Evolutionary conservation across 495 filamentous ascomycete genomes (phyloP).

Genomic region (Xylaria longipes): DNA sequence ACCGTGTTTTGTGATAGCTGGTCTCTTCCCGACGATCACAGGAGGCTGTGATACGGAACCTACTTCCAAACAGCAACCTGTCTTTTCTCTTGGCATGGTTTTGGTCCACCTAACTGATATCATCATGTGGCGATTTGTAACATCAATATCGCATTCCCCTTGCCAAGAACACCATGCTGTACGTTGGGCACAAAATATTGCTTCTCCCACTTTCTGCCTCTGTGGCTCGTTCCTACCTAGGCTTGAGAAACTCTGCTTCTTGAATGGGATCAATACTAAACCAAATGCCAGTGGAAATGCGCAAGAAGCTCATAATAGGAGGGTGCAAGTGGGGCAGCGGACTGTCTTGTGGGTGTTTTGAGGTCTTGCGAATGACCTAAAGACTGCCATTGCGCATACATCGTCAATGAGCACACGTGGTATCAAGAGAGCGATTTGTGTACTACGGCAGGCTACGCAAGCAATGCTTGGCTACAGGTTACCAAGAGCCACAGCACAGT

Average conservation of each 20-base stretch:
- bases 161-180: constrained; percentile 11
- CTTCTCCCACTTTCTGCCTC: not conserved
- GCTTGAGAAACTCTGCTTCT: not conserved
- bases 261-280: not conserved
- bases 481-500: constrained; percentile 13
- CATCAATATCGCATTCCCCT: constrained; percentile 4
- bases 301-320: not conserved
- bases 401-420: not conserved
- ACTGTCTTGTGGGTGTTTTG: not conserved
- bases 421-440: not conserved
- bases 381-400: not conserved
- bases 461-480: not conserved
- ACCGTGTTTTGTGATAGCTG: not conserved
- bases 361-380: not conserved
- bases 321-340: not conserved
- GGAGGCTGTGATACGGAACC: not conserved
- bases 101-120: constrained; percentile 11
- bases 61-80: not conserved
- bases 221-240: not conserved
- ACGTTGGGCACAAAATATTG: constrained; percentile 1
- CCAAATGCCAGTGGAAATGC: not conserved
- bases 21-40: not conserved
- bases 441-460: not conserved
- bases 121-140: constrained; percentile 7
- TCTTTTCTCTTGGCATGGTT: constrained; percentile 8